Base-by-base conservation (phyloP, 306 rosid genomes). In the Coriaria nepalensis region DNA sequence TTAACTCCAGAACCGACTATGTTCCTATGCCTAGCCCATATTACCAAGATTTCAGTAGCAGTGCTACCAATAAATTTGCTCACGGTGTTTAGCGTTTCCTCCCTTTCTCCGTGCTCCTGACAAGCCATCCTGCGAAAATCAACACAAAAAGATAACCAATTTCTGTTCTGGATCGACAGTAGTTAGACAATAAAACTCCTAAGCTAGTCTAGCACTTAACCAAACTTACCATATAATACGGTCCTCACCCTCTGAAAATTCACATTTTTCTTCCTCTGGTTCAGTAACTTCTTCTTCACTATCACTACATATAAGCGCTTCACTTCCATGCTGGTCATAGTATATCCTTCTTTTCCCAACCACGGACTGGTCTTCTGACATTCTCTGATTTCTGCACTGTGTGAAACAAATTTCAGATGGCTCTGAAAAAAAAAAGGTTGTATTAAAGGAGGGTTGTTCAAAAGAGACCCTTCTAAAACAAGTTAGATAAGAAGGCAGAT, bases 361-460 rank as follows among this genome's bases (percentile, higher is more conserved):
- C 32, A 90, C 95, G 13, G 97, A 90, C 61, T 90, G 97, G 49
- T 90, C 95, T 47, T 84, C 97, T 35, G 92, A 90, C 97, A 90
- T 90, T 75, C 93, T 90, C 86, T 90, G 95, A 71, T 90, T 90
- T 70, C 97, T 90, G 90, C 50, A 64, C 80, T 68, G 78, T 51
- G 71, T 55, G 65, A 55, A 66, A 67, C 37, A 78, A 60, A 74
- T 66, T 73, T 68, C 64, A 78, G 81, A 76, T 50, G 66, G 60
- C 58, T 56, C 52, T 62, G 70, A 55, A 73, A 64, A 63, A 59
- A 57, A 65, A 39, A 51, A 47, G 59, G 13, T 52, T 37, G 68
- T 20, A 20, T 20, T 20, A 20, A 20, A 20, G 29, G 29, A 20
- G 29, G 29, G 29, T 36, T 43, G 44, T 42, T 9, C 20, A 42